phyloP scores from a whole-genome alignment of 1,284 basidiomycete species.

The Austroboletus novae-zelandiae region DNA sequence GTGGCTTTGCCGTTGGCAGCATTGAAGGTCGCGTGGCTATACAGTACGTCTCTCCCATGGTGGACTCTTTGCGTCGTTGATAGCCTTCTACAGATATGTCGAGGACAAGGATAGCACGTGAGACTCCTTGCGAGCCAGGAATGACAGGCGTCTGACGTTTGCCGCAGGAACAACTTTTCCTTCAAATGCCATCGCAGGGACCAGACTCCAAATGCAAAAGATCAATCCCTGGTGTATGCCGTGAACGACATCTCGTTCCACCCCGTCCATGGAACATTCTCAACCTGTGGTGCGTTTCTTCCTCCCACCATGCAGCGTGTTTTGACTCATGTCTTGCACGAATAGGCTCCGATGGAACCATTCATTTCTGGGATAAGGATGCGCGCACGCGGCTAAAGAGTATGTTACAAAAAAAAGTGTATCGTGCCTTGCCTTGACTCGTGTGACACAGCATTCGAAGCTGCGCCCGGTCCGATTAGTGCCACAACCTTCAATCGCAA shows the following conservation, averaged over 20 bases:
- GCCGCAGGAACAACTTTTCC: slow-evolving; percentile 78
- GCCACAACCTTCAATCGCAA: slow-evolving; percentile 82
- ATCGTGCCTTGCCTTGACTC: slow-evolving; percentile 2
- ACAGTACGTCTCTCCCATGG: slow-evolving; percentile 58
- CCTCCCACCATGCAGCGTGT: slow-evolving; percentile 25
- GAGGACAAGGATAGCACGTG: slow-evolving; percentile 75
- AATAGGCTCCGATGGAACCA: slow-evolving; percentile 72
- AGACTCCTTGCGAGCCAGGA: slow-evolving; percentile 19
- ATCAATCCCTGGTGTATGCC: slow-evolving; percentile 81
- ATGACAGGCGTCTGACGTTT: slow-evolving; percentile 12
- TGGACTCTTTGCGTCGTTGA: background rate
- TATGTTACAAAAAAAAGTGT: slow-evolving; percentile 35
- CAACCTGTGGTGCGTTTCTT: slow-evolving; percentile 75
- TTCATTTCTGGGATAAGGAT: slow-evolving; percentile 91
- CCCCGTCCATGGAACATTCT: slow-evolving; percentile 90
- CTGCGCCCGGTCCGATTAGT: slow-evolving; percentile 65
- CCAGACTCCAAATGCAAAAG: slow-evolving; percentile 57
- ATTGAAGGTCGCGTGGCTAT: slow-evolving; percentile 96
- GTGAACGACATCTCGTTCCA: slow-evolving; percentile 95
- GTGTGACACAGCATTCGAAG: slow-evolving; percentile 39
- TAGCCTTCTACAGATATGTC: slow-evolving; percentile 54
- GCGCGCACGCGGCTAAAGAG: slow-evolving; percentile 86
- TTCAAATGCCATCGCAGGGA: slow-evolving; percentile 96
- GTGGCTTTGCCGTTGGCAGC: slow-evolving; percentile 90
- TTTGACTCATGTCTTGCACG: slow-evolving; percentile 6